Percentiles rank a stretch among this genome's conserved stretches.
phyloP scores from a whole-genome alignment of 805 yeast species.

The Dipodascus geniculatus region DNA sequence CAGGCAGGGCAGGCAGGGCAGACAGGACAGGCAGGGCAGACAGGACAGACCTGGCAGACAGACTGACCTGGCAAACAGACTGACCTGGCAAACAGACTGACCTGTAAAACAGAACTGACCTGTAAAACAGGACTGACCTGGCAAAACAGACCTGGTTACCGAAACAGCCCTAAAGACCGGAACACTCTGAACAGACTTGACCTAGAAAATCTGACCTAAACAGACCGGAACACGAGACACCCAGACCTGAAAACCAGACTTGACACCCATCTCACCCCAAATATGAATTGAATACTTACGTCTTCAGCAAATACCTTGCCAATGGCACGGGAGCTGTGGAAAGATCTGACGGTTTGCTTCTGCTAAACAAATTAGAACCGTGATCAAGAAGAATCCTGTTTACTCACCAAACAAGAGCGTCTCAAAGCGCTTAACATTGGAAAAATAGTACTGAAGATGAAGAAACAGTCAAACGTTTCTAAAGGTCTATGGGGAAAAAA shows the following conservation, averaged over 20 bases:
- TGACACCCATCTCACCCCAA: not conserved
- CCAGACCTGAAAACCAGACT: not conserved
- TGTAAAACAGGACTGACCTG: no score
- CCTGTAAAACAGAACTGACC: no score
- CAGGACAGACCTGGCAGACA: no score
- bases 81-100: no score
- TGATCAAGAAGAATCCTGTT: not conserved
- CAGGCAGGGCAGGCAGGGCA: no score
- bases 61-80: no score
- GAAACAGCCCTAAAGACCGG: no score
- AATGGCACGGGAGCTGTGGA: slow-evolving; percentile 22
- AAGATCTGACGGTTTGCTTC: slow-evolving; percentile 11
- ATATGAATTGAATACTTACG: slow-evolving; percentile 10
- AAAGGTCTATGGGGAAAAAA: not conserved
- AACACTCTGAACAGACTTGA: no score
- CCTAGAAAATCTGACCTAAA: no score
- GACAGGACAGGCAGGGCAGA: no score
- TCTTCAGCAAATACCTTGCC: slow-evolving; percentile 25
- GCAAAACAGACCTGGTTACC: no score
- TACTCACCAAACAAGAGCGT: slow-evolving; percentile 1
- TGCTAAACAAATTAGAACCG: slow-evolving; percentile 4
- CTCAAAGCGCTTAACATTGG: slow-evolving; percentile 1
- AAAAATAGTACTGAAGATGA: not conserved
- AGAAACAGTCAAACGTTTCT: not conserved
- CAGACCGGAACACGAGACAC: no score